A percentile compares a stretch with the other conserved stretches of the same genome.
Evolutionary conservation across 108 stramenopile species (phyloP).

Genomic region (Licmophora abbreviata): DNA sequence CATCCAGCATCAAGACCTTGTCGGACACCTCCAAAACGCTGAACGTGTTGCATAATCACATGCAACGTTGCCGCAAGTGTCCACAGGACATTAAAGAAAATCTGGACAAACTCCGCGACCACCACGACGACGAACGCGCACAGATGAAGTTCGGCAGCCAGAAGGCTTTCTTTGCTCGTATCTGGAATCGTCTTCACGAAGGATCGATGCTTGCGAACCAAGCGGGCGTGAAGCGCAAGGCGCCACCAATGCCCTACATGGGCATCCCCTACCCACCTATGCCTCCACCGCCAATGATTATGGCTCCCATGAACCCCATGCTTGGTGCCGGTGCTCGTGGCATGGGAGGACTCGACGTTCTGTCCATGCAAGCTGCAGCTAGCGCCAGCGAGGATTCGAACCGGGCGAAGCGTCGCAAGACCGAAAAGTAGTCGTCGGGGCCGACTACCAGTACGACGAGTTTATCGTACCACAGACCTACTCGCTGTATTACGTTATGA

Average conservation of each 20-base stretch:
- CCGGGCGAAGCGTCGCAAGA: too few relatives aligned
- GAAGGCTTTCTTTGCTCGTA: constrained; percentile 77
- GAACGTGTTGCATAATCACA: constrained; percentile 72
- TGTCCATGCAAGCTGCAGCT: too few relatives aligned
- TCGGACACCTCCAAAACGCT: constrained; percentile 73
- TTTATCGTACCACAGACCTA: too few relatives aligned
- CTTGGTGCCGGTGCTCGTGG: too few relatives aligned
- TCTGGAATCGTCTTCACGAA: constrained; percentile 70
- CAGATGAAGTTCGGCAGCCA: constrained; percentile 82
- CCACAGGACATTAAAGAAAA: constrained; percentile 47
- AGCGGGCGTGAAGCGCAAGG: neutral
- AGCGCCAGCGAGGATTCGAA: too few relatives aligned
- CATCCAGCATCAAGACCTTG: constrained; percentile 75
- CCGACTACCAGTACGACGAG: too few relatives aligned
- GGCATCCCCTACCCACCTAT: neutral
- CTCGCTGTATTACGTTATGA: too few relatives aligned
- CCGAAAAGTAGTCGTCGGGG: too few relatives aligned
- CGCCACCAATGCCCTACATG: constrained; percentile 1
- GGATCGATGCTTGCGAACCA: constrained; percentile 18
- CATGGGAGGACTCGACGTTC: too few relatives aligned
- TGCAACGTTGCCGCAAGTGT: constrained; percentile 69
- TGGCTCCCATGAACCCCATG: too few relatives aligned
- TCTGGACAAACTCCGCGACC: constrained; percentile 32
- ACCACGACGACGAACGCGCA: constrained; percentile 64
- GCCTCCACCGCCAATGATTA: neutral